A percentile compares a stretch with the other conserved stretches of the same genome.
Evolutionary conservation across 2,329 filamentous ascomycete genomes (phyloP).

Genomic region (Fusarium nodosum): DNA sequence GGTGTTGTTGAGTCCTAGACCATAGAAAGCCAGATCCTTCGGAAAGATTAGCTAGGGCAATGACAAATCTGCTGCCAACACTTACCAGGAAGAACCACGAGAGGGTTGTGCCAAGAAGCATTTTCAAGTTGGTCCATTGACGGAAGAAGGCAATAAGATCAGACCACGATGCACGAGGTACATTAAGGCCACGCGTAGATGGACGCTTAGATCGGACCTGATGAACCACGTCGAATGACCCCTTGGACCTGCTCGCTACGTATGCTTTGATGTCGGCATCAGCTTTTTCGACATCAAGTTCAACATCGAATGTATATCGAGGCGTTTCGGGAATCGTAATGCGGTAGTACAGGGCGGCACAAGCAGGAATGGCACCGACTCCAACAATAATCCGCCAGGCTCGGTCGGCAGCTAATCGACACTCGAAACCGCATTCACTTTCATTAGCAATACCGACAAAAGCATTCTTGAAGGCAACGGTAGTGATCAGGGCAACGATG

Average conservation of each 20-base stretch:
- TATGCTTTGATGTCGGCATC: slow-evolving; percentile 78
- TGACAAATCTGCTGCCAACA: neutral
- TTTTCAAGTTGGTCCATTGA: slow-evolving; percentile 77
- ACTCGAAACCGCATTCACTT: slow-evolving; percentile 69
- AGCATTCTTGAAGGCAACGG: slow-evolving; percentile 70
- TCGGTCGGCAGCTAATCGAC: slow-evolving; percentile 79
- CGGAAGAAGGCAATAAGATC: slow-evolving; percentile 78
- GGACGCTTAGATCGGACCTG: slow-evolving; percentile 67
- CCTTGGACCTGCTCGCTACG: slow-evolving; percentile 62
- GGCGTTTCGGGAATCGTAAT: slow-evolving; percentile 89
- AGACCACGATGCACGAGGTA: slow-evolving; percentile 77
- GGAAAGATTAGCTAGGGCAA: slow-evolving; percentile 13
- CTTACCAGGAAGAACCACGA: slow-evolving; percentile 83
- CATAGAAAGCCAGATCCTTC: slow-evolving; percentile 76
- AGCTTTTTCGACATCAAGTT: slow-evolving; percentile 80
- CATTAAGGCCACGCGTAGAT: slow-evolving; percentile 66
- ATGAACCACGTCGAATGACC: slow-evolving; percentile 62
- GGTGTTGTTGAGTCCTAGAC: slow-evolving; percentile 80
- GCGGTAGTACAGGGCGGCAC: slow-evolving; percentile 85
- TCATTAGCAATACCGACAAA: slow-evolving; percentile 60
- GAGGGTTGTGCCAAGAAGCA: slow-evolving; percentile 80
- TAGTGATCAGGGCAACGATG: slow-evolving; percentile 77
- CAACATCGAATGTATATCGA: slow-evolving; percentile 85
- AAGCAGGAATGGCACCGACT: slow-evolving; percentile 82
- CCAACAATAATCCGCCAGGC: slow-evolving; percentile 87